phyloP scores from a whole-genome alignment of 306 rosid species.

The Casuarina glauca region DNA sequence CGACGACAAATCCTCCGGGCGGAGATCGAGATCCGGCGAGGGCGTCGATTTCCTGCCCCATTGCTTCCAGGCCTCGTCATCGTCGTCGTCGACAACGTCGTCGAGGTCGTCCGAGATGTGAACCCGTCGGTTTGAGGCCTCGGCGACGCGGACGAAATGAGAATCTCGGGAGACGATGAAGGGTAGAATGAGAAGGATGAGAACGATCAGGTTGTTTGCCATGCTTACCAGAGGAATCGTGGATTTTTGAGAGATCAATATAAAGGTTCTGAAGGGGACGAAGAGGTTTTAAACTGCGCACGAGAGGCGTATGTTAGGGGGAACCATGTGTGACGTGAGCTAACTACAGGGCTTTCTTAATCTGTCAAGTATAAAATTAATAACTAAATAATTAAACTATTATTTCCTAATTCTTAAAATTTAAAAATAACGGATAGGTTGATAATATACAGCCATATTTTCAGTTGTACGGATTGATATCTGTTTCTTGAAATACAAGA shows the following conservation, averaged over 20 bases:
- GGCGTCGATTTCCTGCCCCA: slow-evolving; percentile 79
- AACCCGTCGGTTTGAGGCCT: slow-evolving; percentile 55
- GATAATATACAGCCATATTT: no score
- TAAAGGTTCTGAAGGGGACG: slow-evolving; percentile 8
- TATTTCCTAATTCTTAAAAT: no score
- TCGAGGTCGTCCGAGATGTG: slow-evolving; percentile 87
- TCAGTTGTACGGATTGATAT: no score
- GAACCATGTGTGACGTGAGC: not conserved
- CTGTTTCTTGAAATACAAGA: no score
- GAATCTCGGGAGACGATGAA: slow-evolving; percentile 21
- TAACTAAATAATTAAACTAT: no score
- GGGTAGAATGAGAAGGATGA: slow-evolving; percentile 32
- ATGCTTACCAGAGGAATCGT: slow-evolving; percentile 24
- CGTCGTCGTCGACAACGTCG: slow-evolving; percentile 83
- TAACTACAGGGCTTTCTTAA: not conserved
- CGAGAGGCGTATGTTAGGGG: not conserved
- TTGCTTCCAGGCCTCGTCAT: slow-evolving; percentile 80
- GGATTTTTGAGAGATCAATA: not conserved
- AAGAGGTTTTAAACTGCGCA: not conserved
- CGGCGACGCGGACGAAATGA: slow-evolving; percentile 34
- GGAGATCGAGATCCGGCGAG: slow-evolving; percentile 31
- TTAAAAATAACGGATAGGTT: no score
- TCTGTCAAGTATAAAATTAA: no score
- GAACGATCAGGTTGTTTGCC: slow-evolving; percentile 7
- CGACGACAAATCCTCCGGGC: slow-evolving; percentile 54